phyloP scores from a whole-genome alignment of 2,329 filamentous ascomycete species.

The Pyrenophora seminiperda region DNA sequence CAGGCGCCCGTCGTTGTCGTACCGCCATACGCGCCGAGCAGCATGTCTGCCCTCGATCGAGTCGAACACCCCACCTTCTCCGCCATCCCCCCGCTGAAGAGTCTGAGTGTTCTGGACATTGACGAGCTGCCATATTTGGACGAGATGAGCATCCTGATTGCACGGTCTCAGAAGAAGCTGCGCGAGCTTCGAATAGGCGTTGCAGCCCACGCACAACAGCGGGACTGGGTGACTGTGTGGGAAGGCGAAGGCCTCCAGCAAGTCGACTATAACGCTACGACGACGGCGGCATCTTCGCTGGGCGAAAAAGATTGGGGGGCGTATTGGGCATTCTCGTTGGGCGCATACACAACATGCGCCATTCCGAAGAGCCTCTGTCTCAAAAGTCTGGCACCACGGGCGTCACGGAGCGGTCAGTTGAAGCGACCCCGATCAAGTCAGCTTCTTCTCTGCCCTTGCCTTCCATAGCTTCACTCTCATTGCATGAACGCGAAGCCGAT shows the following conservation, averaged over 20 bases:
- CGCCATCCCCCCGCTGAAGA: slow-evolving; percentile 74
- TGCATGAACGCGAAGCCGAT: slow-evolving; percentile 40
- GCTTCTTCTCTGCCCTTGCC: slow-evolving; percentile 22
- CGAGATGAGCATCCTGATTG: slow-evolving; percentile 78
- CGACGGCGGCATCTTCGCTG: slow-evolving; percentile 58
- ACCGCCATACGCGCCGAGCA: slow-evolving; percentile 34
- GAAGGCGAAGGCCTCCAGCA: slow-evolving; percentile 67
- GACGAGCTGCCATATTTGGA: slow-evolving; percentile 83
- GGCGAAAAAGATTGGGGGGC: slow-evolving; percentile 69
- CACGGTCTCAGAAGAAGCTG: slow-evolving; percentile 68
- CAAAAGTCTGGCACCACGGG: slow-evolving; percentile 15
- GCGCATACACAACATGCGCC: slow-evolving; percentile 65
- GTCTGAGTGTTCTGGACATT: slow-evolving; percentile 77
- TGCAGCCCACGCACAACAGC: slow-evolving; percentile 58
- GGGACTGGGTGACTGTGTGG: slow-evolving; percentile 66
- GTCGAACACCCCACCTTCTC: slow-evolving; percentile 83
- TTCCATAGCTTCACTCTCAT: slow-evolving; percentile 23
- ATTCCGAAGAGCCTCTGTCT: slow-evolving; percentile 36
- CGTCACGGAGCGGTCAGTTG: slow-evolving; percentile 20
- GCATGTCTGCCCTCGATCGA: slow-evolving; percentile 50
- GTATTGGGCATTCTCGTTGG: slow-evolving; percentile 71
- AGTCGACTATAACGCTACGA: slow-evolving; percentile 63
- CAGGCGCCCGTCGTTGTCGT: slow-evolving; percentile 42
- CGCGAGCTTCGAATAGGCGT: slow-evolving; percentile 77
- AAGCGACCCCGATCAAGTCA: slow-evolving; percentile 28